Evolutionary conservation across 202 grass and related monocot species (phyloP), one percentile per base, ranked within the genome.

Genomic region (Panicum hallii): DNA sequence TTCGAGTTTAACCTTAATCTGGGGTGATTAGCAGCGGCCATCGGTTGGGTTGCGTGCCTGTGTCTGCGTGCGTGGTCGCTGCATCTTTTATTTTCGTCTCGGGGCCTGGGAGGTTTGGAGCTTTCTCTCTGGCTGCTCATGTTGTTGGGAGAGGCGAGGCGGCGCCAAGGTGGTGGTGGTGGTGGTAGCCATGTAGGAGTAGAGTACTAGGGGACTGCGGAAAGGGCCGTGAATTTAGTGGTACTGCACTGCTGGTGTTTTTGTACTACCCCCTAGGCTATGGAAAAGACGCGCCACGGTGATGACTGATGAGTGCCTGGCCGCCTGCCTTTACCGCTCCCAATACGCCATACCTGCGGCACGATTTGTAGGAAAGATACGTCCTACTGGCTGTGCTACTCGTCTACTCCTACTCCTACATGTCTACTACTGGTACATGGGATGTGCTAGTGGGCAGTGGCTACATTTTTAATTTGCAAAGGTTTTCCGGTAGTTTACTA

Each of bases 121-220:
- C 23, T 42, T 77, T 81, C 70, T 75, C 70, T 65, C 36, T 90
- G 85, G 85, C 81, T 43, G 70, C 46, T 71, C 30, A 36, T 57
- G 41, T 8, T 41, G 87, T 13, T 61, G 79, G 54, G 41, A 56
- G 75, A 10, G 43, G 60, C 46, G 49, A 82, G 23, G 63, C 15
- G 74, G 50, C 28, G 49, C 78, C 36, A 38, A 9, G n/a, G n/a
- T n/a, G n/a, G 26, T 26, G 1, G 20, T n/a, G 19, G 17, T n/a
- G 7, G 6, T 0, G 15, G 75, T 77, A 43, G 75, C 54, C 80
- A 15, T 77, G 17, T 32, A 26, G 26, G 26, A 26, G 26, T 26
- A 32, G 32, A 32, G 32, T 2, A 1, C 32, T 47, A 78, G 65
- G 56, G 61, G 56, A 11, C 68, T 32, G 75, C 56, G 43, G 82